Base-by-base conservation (phyloP, 495 filamentous ascomycete species). In the Podospora australis region DNA sequence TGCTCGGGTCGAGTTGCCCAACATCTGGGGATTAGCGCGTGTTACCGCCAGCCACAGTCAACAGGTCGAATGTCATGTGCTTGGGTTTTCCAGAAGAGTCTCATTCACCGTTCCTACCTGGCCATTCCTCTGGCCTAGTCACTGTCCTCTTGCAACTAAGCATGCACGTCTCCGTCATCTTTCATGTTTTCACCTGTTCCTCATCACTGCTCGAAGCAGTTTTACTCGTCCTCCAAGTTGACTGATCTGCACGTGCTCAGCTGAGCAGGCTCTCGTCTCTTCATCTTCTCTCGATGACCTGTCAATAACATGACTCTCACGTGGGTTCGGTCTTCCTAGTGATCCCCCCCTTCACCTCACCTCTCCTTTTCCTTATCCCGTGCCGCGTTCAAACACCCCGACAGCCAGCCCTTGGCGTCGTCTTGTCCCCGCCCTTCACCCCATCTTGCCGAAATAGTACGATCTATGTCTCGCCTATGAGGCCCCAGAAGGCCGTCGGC, bases 161-260 rank as follows among this genome's bases (percentile, higher is more conserved):
- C 34, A 36, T 16, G 34, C 17, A 16, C 17, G 13, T 36, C 34
- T n/a, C n/a, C 34, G 7, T 36, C 17, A 4, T 16, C 13, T 36
- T 41, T 30, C 26, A 22, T 32, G 28, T 26, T 34, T 39, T 28
- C n/a, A 41, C 42, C 9, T 21, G 38, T 23, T 29, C n/a, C 23
- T 30, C 34, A 45, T 21, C 40, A 28, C 10, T 6, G 13, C 19
- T 29, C n/a, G n/a, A n/a, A n/a, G 17, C 41, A 39, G 6, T 14
- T 13, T 34, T 26, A 11, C 16, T 23, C 28, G 28, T 14, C 14
- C 10, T 28, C 38, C 17, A 29, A 26, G 23, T 24, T 24, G 14
- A 25, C 22, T 19, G 44, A 48, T 53, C 44, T 48, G 39, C 50
- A 38, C 30, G 11, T 11, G 11, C 28, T 53, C 44, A 48, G 44